Evolutionary conservation across 495 filamentous ascomycete genomes (phyloP).

Genomic region (Delitschia confertaspora): DNA sequence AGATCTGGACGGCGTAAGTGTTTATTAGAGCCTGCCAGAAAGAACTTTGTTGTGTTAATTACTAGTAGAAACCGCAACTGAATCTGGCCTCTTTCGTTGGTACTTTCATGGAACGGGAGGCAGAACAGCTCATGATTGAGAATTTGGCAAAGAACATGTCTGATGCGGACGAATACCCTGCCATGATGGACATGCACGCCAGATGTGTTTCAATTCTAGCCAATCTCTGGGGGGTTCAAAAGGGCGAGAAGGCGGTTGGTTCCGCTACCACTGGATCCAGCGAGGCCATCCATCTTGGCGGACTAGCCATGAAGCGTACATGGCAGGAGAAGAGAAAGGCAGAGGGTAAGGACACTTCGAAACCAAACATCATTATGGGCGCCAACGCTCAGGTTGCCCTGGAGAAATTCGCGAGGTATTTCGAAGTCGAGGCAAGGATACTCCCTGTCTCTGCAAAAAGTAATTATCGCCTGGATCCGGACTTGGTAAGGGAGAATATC

Average conservation of each 20-base stretch:
- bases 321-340: conserved; percentile 60
- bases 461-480: conserved; percentile 53
- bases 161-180: conserved; percentile 70
- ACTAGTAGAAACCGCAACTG: conserved; percentile 46
- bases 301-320: conserved; percentile 67
- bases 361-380: conserved; percentile 71
- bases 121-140: conserved; percentile 55
- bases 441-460: conserved; percentile 58
- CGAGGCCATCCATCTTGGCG: conserved; percentile 68
- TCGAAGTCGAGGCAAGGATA: conserved; percentile 67
- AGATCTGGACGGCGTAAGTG: conserved; percentile 53
- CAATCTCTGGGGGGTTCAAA: conserved; percentile 58
- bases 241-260: conserved; percentile 59
- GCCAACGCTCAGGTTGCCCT: conserved; percentile 69
- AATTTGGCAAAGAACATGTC: conserved; percentile 60
- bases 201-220: conserved; percentile 64
- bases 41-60: neutral
- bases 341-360: conserved; percentile 51
- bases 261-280: conserved; percentile 64
- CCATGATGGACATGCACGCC: conserved; percentile 62
- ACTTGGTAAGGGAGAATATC: conserved; percentile 54
- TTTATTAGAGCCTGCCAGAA: neutral
- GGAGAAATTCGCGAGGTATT: conserved; percentile 66
- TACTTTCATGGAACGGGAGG: conserved; percentile 63
- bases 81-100: conserved; percentile 61